Conservation (phyloP, 2,329 filamentous ascomycete species). For the Neonectria coccinea region DNA sequence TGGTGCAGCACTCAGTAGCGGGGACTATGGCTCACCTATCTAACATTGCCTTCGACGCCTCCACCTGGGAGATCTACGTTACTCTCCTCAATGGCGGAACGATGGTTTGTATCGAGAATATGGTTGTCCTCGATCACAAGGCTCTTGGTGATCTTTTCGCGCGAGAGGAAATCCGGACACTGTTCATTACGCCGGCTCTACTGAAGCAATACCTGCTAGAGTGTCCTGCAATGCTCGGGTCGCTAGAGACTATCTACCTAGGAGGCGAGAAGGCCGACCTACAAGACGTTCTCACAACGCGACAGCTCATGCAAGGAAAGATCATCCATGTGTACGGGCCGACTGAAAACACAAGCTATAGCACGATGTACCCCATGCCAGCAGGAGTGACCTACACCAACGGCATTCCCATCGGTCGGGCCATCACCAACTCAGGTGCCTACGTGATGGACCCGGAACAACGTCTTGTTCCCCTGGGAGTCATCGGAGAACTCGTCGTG, state of each 20-base stretch:
- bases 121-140: background rate
- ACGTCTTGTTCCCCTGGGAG: constrained; percentile 41
- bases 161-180: constrained; percentile 18
- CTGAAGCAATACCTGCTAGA: constrained; percentile 37
- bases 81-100: background rate
- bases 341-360: constrained; percentile 33
- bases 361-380: constrained; percentile 13
- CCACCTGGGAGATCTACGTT: constrained; percentile 2
- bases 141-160: constrained; percentile 14
- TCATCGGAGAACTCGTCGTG: constrained; percentile 46
- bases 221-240: constrained; percentile 10
- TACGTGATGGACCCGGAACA: constrained; percentile 42
- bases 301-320: background rate
- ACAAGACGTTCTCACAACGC: constrained; percentile 10
- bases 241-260: constrained; percentile 20
- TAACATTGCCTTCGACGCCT: background rate
- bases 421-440: constrained; percentile 38
- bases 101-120: background rate
- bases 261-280: constrained; percentile 37
- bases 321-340: constrained; percentile 34
- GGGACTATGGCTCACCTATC: background rate
- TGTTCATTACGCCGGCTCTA: constrained; percentile 31
- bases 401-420: constrained; percentile 37
- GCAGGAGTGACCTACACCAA: constrained; percentile 16
- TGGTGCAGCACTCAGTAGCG: background rate